A percentile compares a stretch with the other conserved stretches of the same genome.
phyloP scores from a whole-genome alignment of 2,329 filamentous ascomycete genomes.

The Colletotrichum chrysophilum region DNA sequence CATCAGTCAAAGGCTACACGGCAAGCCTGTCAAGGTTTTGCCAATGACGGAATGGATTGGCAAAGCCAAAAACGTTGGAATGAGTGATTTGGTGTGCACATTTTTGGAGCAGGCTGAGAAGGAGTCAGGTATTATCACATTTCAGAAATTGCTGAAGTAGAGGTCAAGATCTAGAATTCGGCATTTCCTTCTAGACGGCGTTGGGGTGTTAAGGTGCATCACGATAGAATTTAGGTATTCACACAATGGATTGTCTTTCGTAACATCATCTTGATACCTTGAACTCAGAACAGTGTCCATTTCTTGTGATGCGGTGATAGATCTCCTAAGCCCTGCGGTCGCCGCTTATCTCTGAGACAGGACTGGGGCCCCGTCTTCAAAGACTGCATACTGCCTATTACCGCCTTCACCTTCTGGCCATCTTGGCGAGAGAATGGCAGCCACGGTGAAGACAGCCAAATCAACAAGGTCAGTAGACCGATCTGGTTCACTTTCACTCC shows the following conservation, averaged over 20 bases:
- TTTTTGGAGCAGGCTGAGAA: not conserved
- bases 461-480: accelerated
- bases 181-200: not conserved
- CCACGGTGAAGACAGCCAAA: not conserved
- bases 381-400: no score
- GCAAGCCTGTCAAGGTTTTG: not conserved
- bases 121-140: not conserved
- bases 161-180: not conserved
- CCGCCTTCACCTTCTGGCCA: no score
- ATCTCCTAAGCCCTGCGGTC: not conserved
- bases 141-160: not conserved
- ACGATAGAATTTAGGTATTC: not conserved
- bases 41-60: not conserved
- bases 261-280: not conserved
- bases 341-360: not conserved
- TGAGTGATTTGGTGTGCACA: not conserved
- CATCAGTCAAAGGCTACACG: not conserved
- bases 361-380: no score
- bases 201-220: not conserved
- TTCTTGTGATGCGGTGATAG: not conserved
- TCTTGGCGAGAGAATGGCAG: not conserved
- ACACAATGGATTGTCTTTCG: not conserved
- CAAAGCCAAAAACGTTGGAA: not conserved
- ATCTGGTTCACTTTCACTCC: not conserved
- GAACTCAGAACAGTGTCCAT: not conserved